Base-by-base conservation (phyloP, 139 green algal genomes). In the Chlorella sp. region DNA sequence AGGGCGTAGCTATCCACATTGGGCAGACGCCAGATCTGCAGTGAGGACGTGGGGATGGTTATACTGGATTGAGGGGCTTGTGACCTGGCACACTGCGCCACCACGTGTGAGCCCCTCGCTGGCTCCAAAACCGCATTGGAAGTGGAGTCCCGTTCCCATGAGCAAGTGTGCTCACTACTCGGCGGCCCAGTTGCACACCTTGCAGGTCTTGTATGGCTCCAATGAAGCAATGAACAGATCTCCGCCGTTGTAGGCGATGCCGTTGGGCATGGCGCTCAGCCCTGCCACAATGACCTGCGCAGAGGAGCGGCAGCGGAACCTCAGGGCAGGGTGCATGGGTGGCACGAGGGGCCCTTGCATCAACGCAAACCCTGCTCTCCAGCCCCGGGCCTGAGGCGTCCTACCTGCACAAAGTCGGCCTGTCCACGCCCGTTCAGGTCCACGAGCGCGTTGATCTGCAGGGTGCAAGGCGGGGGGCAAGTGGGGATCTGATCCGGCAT, bases 201-300 rank as follows among this genome's bases (percentile, higher is more conserved):
- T 62, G 41, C 39, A 63, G 21, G 12, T 38, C 41, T 78, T 62
- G 71, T 78, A 78, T 25, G 71, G 25, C n/a, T 80, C 41, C 28
- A 86, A 16, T 5, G 38, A 62, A 5, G 85, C 85, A 17, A 88
- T 68, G 67, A 72, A 88, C 26, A 88, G 78, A 13, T 41, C 81
- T 13, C 85, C 85, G 13, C 63, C 74, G 17, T 78, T 70, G 64
- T 68, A 88, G 25, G 85, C 85, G 23, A 88, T 88, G 69, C 85
- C 85, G 68, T 88, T 88, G 34, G 85, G 85, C 71, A 51, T 47
- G 39, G 41, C 36, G 26, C 39, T 62, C 41, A 78, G 71, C 13
- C 47, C 47, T 13, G 6, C 41, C 0, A 78, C 71, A 18, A 78
- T 34, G 3, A 39, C 26, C 71, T 78, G 71, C 41, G 26, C 28